Base-by-base conservation (phyloP, 495 filamentous ascomycete species). In the Terfezia boudieri region DNA sequence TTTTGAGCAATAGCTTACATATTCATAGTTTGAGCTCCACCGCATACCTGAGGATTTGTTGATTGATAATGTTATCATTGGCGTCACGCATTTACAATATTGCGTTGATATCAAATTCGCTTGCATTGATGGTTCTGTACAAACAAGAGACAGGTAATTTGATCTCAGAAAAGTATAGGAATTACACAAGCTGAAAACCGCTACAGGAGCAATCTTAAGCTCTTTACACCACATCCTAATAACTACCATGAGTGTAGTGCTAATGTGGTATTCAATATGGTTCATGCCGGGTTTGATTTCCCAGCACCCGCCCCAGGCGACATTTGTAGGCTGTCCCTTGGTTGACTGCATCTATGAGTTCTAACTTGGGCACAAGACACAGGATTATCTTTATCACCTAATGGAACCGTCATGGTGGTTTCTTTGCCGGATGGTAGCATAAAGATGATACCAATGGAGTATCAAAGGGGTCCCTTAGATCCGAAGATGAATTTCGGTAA, bases 251-350 rank as follows among this genome's bases (percentile, higher is more conserved):
- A 32, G 2, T 32, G 1, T 32, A 32, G 4, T 32, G 26, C 26
- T 32, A 56, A 62, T 20, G 43, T 59, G 11, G 60, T 65, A 14
- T 53, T 53, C 41, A 62, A 65, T 51, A 65, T 65, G 59, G 54
- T 60, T 4, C 63, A 65, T 23, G 62, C 62, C 16, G 63, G 63
- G 3, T 65, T 65, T 41, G 53, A 55, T 14, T 65, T 65, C 32
- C 60, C 62, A 16, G 49, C 22, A 12, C n/a, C 16, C 22, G 22
- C 4, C 3, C 51, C 48, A 11, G 55, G 46, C 20, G 57, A 59
- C n/a, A 46, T 55, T 8, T 65, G 63, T 55, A 55, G 10, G 53
- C 22, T 32, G 10, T 9, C 8, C 17, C 41, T 55, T 20, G 17
- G 17, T 46, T 6, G 14, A 4, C 17, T 46, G 4, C 16, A 36